Base-by-base conservation (phyloP, 176 grass and related monocot genomes). In the Rhipidocladum racemiflorum region DNA sequence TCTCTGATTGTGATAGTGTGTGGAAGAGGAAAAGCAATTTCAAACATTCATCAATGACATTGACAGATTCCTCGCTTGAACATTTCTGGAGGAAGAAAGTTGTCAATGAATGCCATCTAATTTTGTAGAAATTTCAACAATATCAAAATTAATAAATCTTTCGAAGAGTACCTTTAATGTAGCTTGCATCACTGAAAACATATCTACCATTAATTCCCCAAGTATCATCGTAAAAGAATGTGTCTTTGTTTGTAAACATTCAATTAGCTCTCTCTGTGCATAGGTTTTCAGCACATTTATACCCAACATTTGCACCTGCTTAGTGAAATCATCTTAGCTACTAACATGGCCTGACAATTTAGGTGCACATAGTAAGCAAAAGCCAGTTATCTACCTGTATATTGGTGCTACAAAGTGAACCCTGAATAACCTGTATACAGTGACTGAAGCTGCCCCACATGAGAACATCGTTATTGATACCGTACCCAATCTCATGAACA, bases 21-120 rank as follows among this genome's bases (percentile, higher is more conserved):
- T 93, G 85, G 88, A 90, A 79, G 34, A 99, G 85, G 89, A 99
- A 95, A 50, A 99, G 78, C 57, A 99, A 68, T 70, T 90, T 99
- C 77, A 99, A 81, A 81, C 91, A 88, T 74, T 95, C 96, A 71
- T 93, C 90, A 84, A 86, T 90, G 54, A 95, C 49, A 81, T 70
- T 79, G 65, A 91, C 64, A 75, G 87, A 89, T 84, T 95, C 92
- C 57, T 83, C 91, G 76, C 81, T 88, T 90, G 76, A 81, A 81
- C 86, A 90, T 83, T 72, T 88, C 96, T 98, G 86, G n/a, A 85
- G 81, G 68, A 91, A 91, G 40, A 30, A 45, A 75, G 30, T 68
- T 66, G 74, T 83, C 68, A 77, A 14, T 46, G 70, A 54, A 87
- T 40, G 67, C 20, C 43, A 62, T 51, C 23, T 23, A 46, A 83